These are phyloP conservation scores for Blastomyces silverae DNA, from an alignment of 2,329 filamentous ascomycete genomes.

Conservation along the genomic window DNA sequence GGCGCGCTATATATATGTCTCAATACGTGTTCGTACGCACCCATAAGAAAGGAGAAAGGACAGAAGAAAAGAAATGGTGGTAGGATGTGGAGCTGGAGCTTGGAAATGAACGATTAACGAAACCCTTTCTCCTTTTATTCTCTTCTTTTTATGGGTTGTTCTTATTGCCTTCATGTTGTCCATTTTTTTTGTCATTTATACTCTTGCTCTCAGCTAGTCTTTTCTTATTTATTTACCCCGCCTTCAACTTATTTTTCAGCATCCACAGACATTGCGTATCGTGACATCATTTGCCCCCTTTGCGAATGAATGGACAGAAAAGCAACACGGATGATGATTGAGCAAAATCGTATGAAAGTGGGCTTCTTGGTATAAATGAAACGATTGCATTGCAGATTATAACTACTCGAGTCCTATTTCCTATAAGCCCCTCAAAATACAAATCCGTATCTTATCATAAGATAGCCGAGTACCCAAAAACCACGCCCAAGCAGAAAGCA, in stretches of 20 bases:
- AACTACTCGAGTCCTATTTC: too few species aligned
- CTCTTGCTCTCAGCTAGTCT: background rate
- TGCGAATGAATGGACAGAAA: background rate
- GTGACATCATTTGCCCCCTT: background rate
- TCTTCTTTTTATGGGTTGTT: background rate
- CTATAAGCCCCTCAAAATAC: background rate
- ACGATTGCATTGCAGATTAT: too few species aligned
- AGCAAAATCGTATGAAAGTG: background rate
- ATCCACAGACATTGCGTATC: background rate
- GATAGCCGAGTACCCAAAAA: background rate
- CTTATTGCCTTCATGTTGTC: background rate
- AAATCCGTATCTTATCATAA: background rate
- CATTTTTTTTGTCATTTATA: background rate
- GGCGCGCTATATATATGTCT: background rate
- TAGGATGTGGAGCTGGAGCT: background rate
- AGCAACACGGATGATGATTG: background rate
- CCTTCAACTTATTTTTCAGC: slow-evolving; percentile 1
- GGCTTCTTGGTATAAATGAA: too few species aligned
- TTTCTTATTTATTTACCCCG: background rate
- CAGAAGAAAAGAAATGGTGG: background rate
- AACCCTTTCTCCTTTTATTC: slow-evolving; percentile 3
- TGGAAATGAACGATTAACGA: slow-evolving; percentile 13
- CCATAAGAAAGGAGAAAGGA: background rate
- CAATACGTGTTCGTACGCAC: background rate
- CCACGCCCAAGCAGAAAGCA: background rate